These are phyloP conservation scores for Penicillium subrubescens DNA, from an alignment of 495 filamentous ascomycete genomes.

Conservation along the genomic window DNA sequence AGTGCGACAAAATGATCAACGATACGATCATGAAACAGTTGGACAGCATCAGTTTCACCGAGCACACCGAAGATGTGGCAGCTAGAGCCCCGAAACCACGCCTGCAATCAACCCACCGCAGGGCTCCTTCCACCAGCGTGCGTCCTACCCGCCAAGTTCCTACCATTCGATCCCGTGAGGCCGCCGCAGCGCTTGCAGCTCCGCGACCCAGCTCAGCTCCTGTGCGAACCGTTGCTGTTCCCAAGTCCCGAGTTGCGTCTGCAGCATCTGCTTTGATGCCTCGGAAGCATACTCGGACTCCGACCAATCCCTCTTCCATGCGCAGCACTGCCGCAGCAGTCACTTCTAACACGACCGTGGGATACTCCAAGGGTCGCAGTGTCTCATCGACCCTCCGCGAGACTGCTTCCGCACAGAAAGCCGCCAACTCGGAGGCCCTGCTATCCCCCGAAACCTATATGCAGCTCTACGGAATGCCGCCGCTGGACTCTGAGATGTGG, in stretches of 20 bases:
- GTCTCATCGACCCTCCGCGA: slow-evolving; percentile 54
- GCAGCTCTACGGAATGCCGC: slow-evolving; percentile 43
- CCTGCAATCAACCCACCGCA: slow-evolving; percentile 25
- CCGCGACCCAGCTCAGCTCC: slow-evolving; percentile 36
- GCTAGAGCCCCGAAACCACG: slow-evolving; percentile 21
- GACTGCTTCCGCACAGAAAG: slow-evolving; percentile 22
- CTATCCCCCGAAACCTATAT: slow-evolving; percentile 48
- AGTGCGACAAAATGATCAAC: slow-evolving; percentile 53
- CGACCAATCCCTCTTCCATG: slow-evolving; percentile 55
- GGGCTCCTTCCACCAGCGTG: slow-evolving; percentile 29
- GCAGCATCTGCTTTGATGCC: slow-evolving; percentile 40
- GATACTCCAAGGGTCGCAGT: slow-evolving; percentile 75
- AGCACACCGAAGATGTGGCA: slow-evolving; percentile 36
- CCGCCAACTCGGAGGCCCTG: slow-evolving; percentile 25
- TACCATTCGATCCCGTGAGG: slow-evolving; percentile 53
- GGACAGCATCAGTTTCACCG: slow-evolving; percentile 57
- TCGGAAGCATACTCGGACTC: slow-evolving; percentile 39
- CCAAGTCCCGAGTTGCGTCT: slow-evolving; percentile 41
- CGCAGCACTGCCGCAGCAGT: slow-evolving; percentile 61
- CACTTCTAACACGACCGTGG: slow-evolving; percentile 76
- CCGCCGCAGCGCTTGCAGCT: slow-evolving; percentile 56
- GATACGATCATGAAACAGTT: slow-evolving; percentile 64
- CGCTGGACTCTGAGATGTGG: slow-evolving; percentile 48
- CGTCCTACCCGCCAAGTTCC: slow-evolving; percentile 37
- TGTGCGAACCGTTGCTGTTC: slow-evolving; percentile 39